Conservation (phyloP, 169 alveolate species). For the Neospora caninum region DNA sequence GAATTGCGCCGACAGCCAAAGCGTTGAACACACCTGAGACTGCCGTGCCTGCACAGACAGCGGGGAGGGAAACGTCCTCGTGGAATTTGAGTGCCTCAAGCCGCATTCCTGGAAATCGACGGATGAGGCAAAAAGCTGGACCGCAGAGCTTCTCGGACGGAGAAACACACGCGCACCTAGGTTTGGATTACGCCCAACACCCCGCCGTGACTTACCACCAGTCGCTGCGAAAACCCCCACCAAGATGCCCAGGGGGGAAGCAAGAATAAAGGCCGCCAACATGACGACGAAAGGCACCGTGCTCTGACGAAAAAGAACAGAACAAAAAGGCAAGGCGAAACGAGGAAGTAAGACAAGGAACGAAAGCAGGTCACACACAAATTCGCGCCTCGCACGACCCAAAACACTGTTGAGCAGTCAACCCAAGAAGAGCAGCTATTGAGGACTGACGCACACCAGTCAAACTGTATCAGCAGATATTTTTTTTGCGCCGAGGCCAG, state of each 20-base stretch:
- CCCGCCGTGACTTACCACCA: not conserved
- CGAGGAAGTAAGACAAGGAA: not conserved
- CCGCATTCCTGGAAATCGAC: too few relatives aligned
- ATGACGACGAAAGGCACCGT: not conserved
- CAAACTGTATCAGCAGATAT: too few relatives aligned
- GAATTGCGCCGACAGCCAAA: conserved; percentile 55
- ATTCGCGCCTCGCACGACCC: too few relatives aligned
- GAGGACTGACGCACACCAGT: too few relatives aligned
- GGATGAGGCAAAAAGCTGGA: too few relatives aligned
- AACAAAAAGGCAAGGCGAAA: not conserved
- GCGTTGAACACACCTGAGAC: conserved; percentile 59
- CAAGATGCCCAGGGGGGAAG: conserved; percentile 49
- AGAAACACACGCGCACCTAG: too few relatives aligned
- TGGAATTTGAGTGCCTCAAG: too few relatives aligned
- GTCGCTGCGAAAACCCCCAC: conserved; percentile 35
- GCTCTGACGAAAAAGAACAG: not conserved
- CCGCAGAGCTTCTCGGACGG: too few relatives aligned
- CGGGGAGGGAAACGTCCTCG: not conserved
- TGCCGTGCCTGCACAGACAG: conserved; percentile 21
- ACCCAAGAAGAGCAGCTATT: too few relatives aligned
- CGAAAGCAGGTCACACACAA: not conserved
- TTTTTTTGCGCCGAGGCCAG: too few relatives aligned
- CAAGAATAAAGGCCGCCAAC: conserved; percentile 18
- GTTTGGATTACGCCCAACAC: too few relatives aligned
- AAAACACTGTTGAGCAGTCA: too few relatives aligned